These are phyloP conservation scores for Ogataea henricii DNA, from an alignment of 805 yeast genomes.

Conservation along the genomic window DNA sequence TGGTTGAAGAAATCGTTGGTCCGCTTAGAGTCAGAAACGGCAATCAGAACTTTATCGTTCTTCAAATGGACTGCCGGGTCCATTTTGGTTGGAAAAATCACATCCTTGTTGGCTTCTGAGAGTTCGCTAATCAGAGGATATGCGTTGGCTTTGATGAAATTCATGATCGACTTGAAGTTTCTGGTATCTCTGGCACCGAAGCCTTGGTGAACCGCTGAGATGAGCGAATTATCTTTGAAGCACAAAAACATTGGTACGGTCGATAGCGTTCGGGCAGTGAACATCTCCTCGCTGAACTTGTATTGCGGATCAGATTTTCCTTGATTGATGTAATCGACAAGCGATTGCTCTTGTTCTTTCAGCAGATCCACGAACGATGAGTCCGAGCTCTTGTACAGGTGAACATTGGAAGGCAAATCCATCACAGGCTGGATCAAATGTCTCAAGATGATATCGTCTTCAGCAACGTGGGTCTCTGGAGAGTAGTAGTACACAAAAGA, in stretches of 20 bases:
- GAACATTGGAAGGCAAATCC: constrained; percentile 54
- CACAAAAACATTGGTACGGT: constrained; percentile 63
- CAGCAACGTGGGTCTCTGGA: constrained; percentile 50
- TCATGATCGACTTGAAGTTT: constrained; percentile 44
- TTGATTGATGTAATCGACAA: constrained; percentile 47
- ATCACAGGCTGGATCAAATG: constrained; percentile 62
- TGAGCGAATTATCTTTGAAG: constrained; percentile 56
- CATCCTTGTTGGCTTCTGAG: constrained; percentile 39
- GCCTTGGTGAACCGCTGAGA: constrained; percentile 56
- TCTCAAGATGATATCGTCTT: constrained; percentile 64
- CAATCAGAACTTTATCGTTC: constrained; percentile 49
- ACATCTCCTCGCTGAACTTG: constrained; percentile 46
- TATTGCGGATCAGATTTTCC: constrained; percentile 21
- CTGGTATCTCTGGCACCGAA: constrained; percentile 67
- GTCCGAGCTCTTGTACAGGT: constrained; percentile 55
- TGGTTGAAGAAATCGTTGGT: constrained; percentile 24
- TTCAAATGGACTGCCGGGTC: constrained; percentile 28
- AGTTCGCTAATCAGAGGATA: constrained; percentile 57
- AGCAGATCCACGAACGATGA: constrained; percentile 40
- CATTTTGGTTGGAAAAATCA: constrained; percentile 38
- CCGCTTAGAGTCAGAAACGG: constrained; percentile 47
- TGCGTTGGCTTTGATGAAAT: constrained; percentile 52
- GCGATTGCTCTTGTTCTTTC: constrained; percentile 41
- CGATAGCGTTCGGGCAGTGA: constrained; percentile 53
- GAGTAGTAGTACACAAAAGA: constrained; percentile 59